These are phyloP conservation scores for Prunus salicina DNA, from an alignment of 306 rosid genomes.

Conservation along the genomic window DNA sequence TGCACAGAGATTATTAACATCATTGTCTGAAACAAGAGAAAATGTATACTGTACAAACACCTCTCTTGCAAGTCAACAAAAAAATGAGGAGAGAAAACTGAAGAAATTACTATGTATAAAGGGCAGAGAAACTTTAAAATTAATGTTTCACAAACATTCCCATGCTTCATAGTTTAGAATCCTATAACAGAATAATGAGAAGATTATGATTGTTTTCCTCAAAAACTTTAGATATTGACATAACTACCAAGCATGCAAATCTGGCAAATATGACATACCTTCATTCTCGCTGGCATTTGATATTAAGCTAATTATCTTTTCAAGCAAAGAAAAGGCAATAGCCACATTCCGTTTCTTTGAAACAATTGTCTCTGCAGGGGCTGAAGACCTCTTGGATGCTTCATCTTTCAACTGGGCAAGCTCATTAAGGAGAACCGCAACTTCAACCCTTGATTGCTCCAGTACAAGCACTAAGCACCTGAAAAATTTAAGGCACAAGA, in stretches of 20 bases:
- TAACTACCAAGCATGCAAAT: neutral
- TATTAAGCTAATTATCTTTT: slow-evolving; percentile 74
- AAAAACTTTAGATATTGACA: neutral
- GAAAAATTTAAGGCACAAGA: slow-evolving; percentile 21
- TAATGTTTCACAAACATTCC: neutral
- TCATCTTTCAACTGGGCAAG: slow-evolving; percentile 83
- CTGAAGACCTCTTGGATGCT: slow-evolving; percentile 60
- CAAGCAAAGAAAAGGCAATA: slow-evolving; percentile 77
- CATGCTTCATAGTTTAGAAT: neutral
- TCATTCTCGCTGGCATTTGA: slow-evolving; percentile 57
- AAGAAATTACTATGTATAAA: neutral
- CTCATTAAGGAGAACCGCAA: slow-evolving; percentile 87
- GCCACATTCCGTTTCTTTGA: slow-evolving; percentile 66
- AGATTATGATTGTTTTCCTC: neutral
- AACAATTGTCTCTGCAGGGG: slow-evolving; percentile 50
- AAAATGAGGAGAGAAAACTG: neutral
- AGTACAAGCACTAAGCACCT: slow-evolving; percentile 92
- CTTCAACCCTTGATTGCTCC: slow-evolving; percentile 94
- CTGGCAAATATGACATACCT: slow-evolving; percentile 39
- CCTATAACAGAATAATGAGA: neutral
- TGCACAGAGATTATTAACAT: slow-evolving; percentile 20
- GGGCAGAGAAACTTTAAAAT: neutral
- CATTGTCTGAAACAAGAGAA: neutral
- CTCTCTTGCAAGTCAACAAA: slow-evolving; percentile 7
- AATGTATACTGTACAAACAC: neutral